Conservation (phyloP, 371 early-diverging fungal species). For the Capniomyces stellatus region DNA sequence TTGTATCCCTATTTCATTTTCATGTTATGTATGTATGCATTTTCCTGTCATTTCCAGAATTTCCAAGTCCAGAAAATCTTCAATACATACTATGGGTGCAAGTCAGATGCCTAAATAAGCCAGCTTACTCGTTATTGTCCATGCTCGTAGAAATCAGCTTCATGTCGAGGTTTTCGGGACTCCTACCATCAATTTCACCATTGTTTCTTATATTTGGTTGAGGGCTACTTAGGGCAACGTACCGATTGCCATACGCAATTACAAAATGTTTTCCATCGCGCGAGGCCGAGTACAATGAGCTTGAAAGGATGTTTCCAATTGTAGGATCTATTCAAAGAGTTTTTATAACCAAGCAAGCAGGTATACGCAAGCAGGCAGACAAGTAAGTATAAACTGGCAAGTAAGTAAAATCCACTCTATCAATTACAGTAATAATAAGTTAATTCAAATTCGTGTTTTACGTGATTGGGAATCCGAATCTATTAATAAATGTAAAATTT, state of each 20-base stretch:
- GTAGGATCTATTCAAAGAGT: not conserved
- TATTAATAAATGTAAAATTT: not conserved
- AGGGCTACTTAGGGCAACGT: not conserved
- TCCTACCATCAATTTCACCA: too few relatives aligned
- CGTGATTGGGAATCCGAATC: not conserved
- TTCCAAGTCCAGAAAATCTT: too few relatives aligned
- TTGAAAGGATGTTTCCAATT: not conserved
- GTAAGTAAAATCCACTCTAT: not conserved
- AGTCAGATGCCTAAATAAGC: too few relatives aligned
- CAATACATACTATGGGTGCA: too few relatives aligned
- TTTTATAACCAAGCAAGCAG: not conserved
- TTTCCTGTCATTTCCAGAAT: too few relatives aligned
- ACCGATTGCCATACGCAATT: not conserved
- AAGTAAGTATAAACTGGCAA: too few relatives aligned
- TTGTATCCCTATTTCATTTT: not conserved
- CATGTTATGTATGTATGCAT: too few relatives aligned
- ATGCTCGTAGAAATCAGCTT: not conserved
- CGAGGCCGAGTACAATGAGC: not conserved
- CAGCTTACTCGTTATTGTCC: not conserved
- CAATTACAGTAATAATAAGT: not conserved
- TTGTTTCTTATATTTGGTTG: not conserved
- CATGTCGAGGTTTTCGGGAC: too few relatives aligned
- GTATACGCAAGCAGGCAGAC: too few relatives aligned
- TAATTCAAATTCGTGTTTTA: not conserved
- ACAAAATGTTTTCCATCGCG: not conserved